Base-by-base conservation (phyloP, 805 yeast genomes). In the Nakazawaea populi region DNA sequence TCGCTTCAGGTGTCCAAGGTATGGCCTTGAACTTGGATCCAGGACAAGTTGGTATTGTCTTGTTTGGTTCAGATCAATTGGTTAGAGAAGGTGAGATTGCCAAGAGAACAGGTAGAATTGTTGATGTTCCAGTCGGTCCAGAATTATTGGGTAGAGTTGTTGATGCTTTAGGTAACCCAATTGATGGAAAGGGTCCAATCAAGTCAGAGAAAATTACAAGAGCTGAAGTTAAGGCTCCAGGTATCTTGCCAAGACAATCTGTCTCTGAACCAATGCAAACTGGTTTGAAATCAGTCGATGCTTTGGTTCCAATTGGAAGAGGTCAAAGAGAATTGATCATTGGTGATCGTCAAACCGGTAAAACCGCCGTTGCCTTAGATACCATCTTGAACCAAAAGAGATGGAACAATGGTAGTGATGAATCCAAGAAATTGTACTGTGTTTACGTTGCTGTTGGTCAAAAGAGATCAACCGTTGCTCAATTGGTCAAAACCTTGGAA, bases 261-360 rank as follows among this genome's bases (percentile, higher is more conserved):
- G 99, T 94, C 63, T 84, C 73, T 80, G 99, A 94, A 84, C 99
- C 99, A 74, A 94, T 94, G 87, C 99, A 94, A 82, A 92, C 99
- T 68, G 99, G 99, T 86, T 86, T 94, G 72, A 94, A 94, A 83
- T 85, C 97, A 58, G 97, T 94, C 65, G 99, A 94, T 73, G 92
- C 99, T 72, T 85, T 94, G 69, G 99, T 94, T 76, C 99, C 99
- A 76, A 77, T 94, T 67, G 99, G 99, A 73, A 94, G 99, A 87
- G 99, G 99, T 76, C 99, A 94, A 82, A 94, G 99, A 89, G 99
- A 94, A 83, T 82, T 94, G 87, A 92, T 92, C 70, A 92, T 92
- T 73, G 99, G 99, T 86, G 99, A 92, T 78, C 92, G 99, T 84
- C 99, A 94, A 83, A 94, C 99, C 69, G 99, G 99, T 87, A 94